phyloP scores from a whole-genome alignment of 495 filamentous ascomycete species.

The Aspergillus coremiiformis region DNA sequence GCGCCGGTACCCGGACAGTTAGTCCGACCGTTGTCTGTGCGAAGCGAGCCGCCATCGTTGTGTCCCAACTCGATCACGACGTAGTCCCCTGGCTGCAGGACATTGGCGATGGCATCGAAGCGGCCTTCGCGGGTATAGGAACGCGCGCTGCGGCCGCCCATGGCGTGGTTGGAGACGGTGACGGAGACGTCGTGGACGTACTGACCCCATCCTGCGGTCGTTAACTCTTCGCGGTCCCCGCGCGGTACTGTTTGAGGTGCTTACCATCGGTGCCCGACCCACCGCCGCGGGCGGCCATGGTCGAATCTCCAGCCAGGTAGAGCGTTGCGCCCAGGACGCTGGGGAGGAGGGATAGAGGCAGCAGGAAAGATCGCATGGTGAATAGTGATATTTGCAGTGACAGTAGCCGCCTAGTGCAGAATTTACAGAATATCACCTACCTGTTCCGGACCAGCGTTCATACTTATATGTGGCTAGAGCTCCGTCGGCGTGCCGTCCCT shows the following conservation, averaged over 20 bases:
- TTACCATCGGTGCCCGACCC: conserved; percentile 27
- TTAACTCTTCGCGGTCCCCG: neutral
- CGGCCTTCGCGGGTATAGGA: conserved; percentile 54
- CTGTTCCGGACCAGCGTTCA: neutral
- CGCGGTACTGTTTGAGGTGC: neutral
- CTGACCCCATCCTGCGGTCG: conserved; percentile 48
- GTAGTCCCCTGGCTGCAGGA: conserved; percentile 45
- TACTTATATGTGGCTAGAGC: no score
- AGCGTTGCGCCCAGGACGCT: conserved; percentile 28
- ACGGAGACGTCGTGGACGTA: conserved; percentile 43
- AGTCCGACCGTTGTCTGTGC: conserved; percentile 52
- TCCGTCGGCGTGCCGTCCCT: no score
- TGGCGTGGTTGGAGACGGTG: conserved; percentile 50
- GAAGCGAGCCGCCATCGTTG: conserved; percentile 57
- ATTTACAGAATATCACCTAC: neutral
- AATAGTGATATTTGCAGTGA: neutral
- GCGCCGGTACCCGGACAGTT: conserved; percentile 48
- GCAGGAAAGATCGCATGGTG: conserved; percentile 20
- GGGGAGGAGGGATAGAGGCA: conserved; percentile 20
- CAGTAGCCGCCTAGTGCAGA: neutral
- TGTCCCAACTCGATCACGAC: conserved; percentile 60
- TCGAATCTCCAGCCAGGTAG: conserved; percentile 52
- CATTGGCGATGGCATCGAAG: conserved; percentile 45
- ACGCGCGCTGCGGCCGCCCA: conserved; percentile 52
- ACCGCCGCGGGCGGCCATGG: conserved; percentile 43